Evolutionary conservation across 2,329 filamentous ascomycete genomes (phyloP).

Genomic region (Alternaria dauci): DNA sequence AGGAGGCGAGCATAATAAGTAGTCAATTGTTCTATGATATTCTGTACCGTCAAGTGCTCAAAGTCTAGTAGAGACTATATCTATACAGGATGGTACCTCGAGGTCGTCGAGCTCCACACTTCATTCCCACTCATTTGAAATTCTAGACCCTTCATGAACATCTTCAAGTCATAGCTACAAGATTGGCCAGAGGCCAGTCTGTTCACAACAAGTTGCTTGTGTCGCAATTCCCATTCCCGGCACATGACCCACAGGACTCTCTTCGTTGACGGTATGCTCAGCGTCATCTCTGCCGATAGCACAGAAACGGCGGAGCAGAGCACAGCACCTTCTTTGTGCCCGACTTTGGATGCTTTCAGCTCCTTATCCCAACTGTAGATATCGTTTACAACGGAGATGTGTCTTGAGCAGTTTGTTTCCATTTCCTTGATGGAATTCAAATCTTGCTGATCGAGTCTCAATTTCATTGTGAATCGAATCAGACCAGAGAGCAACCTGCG

Average conservation of each 20-base stretch:
- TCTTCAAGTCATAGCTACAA: neutral
- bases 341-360: conserved; percentile 16
- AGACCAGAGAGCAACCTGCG: neutral
- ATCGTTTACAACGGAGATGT: conserved; percentile 55
- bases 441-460: conserved; percentile 27
- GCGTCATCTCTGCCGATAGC: conserved; percentile 33
- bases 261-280: conserved; percentile 37
- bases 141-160: conserved; percentile 48
- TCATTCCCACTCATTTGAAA: conserved; percentile 50
- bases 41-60: neutral
- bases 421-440: conserved; percentile 29
- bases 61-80: neutral
- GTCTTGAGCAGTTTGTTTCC: conserved; percentile 50
- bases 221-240: conserved; percentile 46
- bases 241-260: conserved; percentile 42
- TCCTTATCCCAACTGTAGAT: conserved; percentile 57
- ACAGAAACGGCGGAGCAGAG: conserved; percentile 48
- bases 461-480: neutral
- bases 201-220: conserved; percentile 20
- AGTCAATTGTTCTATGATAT: neutral
- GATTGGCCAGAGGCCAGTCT: conserved; percentile 1
- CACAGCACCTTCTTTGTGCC: conserved; percentile 35
- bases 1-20: neutral
- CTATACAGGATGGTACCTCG: conserved; percentile 7
- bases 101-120: conserved; percentile 41